Evolutionary conservation across 2,329 filamentous ascomycete genomes (phyloP), one percentile per base, ranked within the genome.

Genomic region (Clarireedia paspali): DNA sequence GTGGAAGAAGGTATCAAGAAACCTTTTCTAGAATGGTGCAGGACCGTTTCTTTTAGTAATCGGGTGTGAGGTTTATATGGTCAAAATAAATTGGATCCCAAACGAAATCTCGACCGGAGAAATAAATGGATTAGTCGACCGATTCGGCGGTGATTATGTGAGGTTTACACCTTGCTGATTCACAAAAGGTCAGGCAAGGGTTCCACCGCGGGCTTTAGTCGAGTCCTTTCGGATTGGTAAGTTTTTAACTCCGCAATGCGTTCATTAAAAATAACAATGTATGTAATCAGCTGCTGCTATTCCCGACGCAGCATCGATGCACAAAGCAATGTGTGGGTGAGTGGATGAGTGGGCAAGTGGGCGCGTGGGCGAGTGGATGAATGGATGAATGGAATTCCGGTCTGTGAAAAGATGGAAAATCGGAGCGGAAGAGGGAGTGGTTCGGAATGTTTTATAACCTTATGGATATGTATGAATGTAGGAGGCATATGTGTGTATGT

Each of bases 111-210:
- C 20, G 14, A 26, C 44, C 44, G 44, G 44, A 46, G 44, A 46
- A 45, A 46, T 26, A 26, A 14, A 40, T 17, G 15, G 17, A 14
- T 7, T 46, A 24, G 44, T 24, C 44, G 44, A 46, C 17, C 44
- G 44, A 46, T 46, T 46, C 44, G 44, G 44, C 44, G 44, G 44
- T 46, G 44, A 46, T 46, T 46, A 46, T 46, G 44, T 46, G 44
- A 46, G 44, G 17, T 46, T 26, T 10, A 15, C 20, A 46, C 44
- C 44, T 27, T 46, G 44, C 44, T 46, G 44, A 46, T 24, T 46
- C 44, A 46, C 44, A 24, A 24, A 14, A 6, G 9, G 20, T 20
- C 20, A 20, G 3, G 14, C 44, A 46, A 26, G 44, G 44, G 44
- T 46, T 20, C 44, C 44, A 46, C 44, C 14, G 42, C 15, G 7